Evolutionary conservation across 2,329 filamentous ascomycete species (phyloP).

Genomic region (Lachnellula subtilissima): DNA sequence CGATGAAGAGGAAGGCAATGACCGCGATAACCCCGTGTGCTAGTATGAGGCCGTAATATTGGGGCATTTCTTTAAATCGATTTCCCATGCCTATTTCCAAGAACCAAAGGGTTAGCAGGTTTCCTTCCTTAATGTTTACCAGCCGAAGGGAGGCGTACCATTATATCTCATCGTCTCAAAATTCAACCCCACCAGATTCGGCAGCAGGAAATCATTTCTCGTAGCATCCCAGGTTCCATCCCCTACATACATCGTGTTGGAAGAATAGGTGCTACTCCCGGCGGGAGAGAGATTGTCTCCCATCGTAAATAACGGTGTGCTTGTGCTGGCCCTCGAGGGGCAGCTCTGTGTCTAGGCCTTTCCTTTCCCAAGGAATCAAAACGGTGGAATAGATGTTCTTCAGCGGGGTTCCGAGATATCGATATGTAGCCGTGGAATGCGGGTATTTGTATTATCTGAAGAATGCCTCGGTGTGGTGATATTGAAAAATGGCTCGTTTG

Average conservation of each 20-base stretch:
- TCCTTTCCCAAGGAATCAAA: neutral
- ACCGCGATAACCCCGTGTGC: conserved; percentile 69
- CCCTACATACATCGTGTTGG: conserved; percentile 69
- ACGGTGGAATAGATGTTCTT: neutral
- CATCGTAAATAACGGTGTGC: conserved; percentile 22
- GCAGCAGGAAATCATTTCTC: conserved; percentile 72
- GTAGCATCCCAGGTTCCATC: conserved; percentile 80
- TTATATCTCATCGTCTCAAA: conserved; percentile 83
- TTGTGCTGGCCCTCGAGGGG: conserved; percentile 16
- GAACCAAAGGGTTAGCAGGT: conserved; percentile 7
- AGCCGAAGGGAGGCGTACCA: conserved; percentile 45
- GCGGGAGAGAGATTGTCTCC: conserved; percentile 43
- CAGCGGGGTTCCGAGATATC: conserved; percentile 1
- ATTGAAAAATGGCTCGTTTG: neutral
- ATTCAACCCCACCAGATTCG: conserved; percentile 70
- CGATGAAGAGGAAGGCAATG: conserved; percentile 68
- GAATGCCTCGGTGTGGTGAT: neutral
- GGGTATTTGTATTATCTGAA: neutral
- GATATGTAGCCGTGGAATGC: conserved; percentile 14
- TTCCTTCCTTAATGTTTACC: neutral
- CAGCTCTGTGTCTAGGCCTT: conserved; percentile 2
- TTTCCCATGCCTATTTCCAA: conserved; percentile 66
- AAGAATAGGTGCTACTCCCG: conserved; percentile 68
- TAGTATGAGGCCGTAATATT: conserved; percentile 66
- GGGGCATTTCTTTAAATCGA: conserved; percentile 62